Evolutionary conservation across 129 eudicot genomes (phyloP), one percentile per base, ranked within the genome.

Genomic region (Tagetes patula): DNA sequence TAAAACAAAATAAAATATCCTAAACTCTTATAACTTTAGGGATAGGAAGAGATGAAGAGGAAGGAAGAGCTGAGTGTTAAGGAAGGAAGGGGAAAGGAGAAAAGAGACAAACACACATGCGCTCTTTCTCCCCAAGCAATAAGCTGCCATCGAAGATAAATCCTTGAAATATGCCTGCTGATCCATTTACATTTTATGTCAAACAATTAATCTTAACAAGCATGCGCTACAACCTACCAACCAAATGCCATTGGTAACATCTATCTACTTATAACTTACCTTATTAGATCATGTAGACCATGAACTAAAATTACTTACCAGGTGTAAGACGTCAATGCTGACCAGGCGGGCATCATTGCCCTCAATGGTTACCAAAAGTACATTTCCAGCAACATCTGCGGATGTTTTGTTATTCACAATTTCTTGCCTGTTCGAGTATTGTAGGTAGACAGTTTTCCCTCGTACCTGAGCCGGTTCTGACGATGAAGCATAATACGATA

Each of bases 321-420:
- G 74, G 84, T 94, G 99, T 53, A 94, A 66, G 34, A 88, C 96
- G 80, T 94, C 98, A 80, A 90, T 94, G 89, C 99, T 94, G 82
- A 90, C 96, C 62, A 79, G 82, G 53, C 97, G 89, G 38, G 98
- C 97, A 79, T 90, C 97, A 69, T 71, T 75, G 52, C 97, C 98
- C 83, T 94, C 96, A 67, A 94, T 90, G 31, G 97, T 90, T 82
- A 94, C 93, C 87, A 94, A 56, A n/a, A 90, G 84, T 37, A 94
- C 99, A 76, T 94, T 94, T 47, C 99, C 99, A 37, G 99, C 96
- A 62, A 91, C 92, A 85, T 94, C 99, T 53, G 97, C 99, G n/a
- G 97, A 83, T 27, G 97, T 90, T 79, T 94, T 94, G 85, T 94
- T 94, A 91, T 94, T 90, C 89, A 94, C 99, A 58, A 94, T 94